Percentiles rank a stretch among this genome's conserved stretches.
Conservation (phyloP, 345 rosid species). For the Ceriops zippeliana region DNA sequence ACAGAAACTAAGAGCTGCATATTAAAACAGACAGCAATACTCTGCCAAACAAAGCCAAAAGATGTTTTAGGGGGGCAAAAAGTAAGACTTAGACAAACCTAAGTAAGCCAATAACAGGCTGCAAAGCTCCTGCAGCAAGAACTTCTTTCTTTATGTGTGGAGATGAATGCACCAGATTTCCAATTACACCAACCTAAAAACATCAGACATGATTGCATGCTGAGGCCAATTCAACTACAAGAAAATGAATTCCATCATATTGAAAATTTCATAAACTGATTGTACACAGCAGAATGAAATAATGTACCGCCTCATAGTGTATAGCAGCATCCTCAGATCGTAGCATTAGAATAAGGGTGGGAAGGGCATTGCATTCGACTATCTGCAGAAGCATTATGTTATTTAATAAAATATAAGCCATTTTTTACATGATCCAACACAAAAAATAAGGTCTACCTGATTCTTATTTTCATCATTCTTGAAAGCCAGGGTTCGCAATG, state of each 20-base stretch:
- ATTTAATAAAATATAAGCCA: conserved; percentile 12
- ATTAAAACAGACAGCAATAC: neutral
- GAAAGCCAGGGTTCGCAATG: conserved; percentile 91
- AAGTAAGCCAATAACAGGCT: conserved; percentile 91
- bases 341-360: conserved; percentile 89
- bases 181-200: conserved; percentile 82
- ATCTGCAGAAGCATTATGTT: conserved; percentile 52
- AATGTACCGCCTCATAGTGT: conserved; percentile 95
- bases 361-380: conserved; percentile 89
- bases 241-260: conserved; percentile 5
- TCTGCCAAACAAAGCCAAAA: neutral
- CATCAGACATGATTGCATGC: conserved; percentile 3
- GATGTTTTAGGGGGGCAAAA: neutral
- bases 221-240: conserved; percentile 10
- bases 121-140: conserved; percentile 92
- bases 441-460: conserved; percentile 43
- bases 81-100: conserved; percentile 40
- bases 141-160: conserved; percentile 93
- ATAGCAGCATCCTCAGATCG: conserved; percentile 96
- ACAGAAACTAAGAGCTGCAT: too few species aligned
- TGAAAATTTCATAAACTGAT: conserved; percentile 9
- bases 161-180: conserved; percentile 95
- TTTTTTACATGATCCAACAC: conserved; percentile 13
- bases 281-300: conserved; percentile 4
- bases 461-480: conserved; percentile 94